Base-by-base conservation (phyloP, 2,329 filamentous ascomycete species). In the Sporothrix euskadiensis region DNA sequence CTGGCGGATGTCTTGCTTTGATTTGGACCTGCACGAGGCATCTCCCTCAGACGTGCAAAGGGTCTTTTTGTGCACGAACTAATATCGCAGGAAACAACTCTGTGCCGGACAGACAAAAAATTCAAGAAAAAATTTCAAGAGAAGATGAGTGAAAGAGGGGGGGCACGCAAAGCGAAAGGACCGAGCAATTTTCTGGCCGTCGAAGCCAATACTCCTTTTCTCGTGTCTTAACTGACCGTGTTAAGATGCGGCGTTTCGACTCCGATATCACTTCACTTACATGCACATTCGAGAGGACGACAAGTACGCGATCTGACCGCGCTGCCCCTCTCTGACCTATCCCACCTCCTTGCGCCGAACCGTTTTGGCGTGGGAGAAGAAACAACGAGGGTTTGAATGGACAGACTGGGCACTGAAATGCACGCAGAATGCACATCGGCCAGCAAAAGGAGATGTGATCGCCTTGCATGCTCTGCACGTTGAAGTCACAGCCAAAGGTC, bases 1-100 rank as follows among this genome's bases (percentile, higher is more conserved):
- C 30, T 56, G 66, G 30, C n/a, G 12, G n/a, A 44, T 70, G 52
- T 70, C 68, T 70, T 41, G 35, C 68, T 70, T 57, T 57, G 32
- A 70, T 70, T 57, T 30, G n/a, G 66, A 59, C 66, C 66, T 35
- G 49, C 66, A 26, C 44, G 32, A 39, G 49, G 49, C 19, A 44
- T 69, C 47, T 52, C 63, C 63, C n/a, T 52, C 12, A 19, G 14
- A 41, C n/a, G 47, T 49, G 39, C n/a, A 22, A 41, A 63, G 32
- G 32, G 59, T 63, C 59, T 63, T 39, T 41, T 22, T 6, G 35
- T 26, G 56, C n/a, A 41, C 39, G 4, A 22, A 26, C 35, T 26
- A 44, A 44, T 16, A 65, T 66, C 61, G 22, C 61, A 30, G 22
- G 61, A 66, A 65, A 65, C 14, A 65, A 35, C 35, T 6, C 59